Conservation (phyloP, 495 filamentous ascomycete genomes). For the Aspergillus wentii region DNA sequence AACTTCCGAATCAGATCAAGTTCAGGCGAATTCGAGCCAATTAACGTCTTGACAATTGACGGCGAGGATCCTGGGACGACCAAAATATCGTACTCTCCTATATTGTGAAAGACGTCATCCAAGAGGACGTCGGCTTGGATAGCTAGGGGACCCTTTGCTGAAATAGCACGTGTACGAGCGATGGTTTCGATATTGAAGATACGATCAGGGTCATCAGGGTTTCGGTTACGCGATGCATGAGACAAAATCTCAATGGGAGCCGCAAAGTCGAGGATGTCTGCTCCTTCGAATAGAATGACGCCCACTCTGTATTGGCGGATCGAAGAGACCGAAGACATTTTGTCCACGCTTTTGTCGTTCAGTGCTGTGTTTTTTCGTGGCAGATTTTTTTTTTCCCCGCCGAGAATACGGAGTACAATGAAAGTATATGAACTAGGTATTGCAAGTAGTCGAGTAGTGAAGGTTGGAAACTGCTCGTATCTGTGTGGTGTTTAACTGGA, state of each 20-base stretch:
- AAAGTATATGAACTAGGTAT: too few relatives aligned
- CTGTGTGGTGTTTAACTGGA: too few relatives aligned
- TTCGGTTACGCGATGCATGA: slow-evolving; percentile 27
- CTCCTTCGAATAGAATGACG: slow-evolving; percentile 40
- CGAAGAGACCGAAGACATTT: too few relatives aligned
- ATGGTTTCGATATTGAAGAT: slow-evolving; percentile 28
- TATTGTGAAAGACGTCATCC: slow-evolving; percentile 58
- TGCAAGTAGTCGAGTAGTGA: too few relatives aligned
- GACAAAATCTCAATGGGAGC: slow-evolving; percentile 58
- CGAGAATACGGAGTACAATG: too few relatives aligned
- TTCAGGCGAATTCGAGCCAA: slow-evolving; percentile 16
- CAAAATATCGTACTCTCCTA: slow-evolving; percentile 67
- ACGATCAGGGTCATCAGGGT: slow-evolving; percentile 19
- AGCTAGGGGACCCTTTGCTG: slow-evolving; percentile 16
- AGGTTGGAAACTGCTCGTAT: too few relatives aligned
- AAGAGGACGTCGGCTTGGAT: slow-evolving; percentile 19
- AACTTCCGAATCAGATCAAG: slow-evolving; percentile 26
- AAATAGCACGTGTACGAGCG: slow-evolving; percentile 29
- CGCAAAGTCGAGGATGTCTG: slow-evolving; percentile 58
- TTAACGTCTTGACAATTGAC: slow-evolving; percentile 15
- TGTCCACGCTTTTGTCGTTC: too few relatives aligned
- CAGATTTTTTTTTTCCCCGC: too few relatives aligned
- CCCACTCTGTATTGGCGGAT: slow-evolving; percentile 30
- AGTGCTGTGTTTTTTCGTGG: too few relatives aligned
- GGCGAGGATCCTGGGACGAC: slow-evolving; percentile 52